These are phyloP conservation scores for Mesembryanthemum crystallinum DNA, from an alignment of 148 eudicot genomes.

Conservation along the genomic window DNA sequence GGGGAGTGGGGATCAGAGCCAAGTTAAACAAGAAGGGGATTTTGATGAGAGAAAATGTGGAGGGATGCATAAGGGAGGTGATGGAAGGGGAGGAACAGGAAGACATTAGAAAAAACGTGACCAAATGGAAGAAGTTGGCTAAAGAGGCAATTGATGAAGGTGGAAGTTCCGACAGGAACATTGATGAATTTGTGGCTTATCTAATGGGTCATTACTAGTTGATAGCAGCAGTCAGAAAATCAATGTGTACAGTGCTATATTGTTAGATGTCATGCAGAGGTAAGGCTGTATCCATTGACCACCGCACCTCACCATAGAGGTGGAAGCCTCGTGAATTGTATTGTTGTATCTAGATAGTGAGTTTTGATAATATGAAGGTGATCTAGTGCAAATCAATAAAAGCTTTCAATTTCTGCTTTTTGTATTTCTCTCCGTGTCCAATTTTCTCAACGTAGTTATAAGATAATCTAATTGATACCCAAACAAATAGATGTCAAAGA, in stretches of 20 bases:
- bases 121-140: conserved; percentile 50
- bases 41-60: conserved; percentile 33
- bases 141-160: conserved; percentile 52
- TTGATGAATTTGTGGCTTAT: conserved; percentile 41
- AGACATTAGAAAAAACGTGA: conserved; percentile 41
- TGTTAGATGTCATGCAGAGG: no score
- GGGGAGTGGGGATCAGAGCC: conserved; percentile 50
- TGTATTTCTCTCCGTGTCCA: no score
- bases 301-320: no score
- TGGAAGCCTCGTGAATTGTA: no score
- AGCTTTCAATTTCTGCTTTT: no score
- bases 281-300: no score
- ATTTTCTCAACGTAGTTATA: no score
- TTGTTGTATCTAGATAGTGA: no score
- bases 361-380: no score
- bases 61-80: conserved; percentile 37
- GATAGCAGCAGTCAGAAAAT: not conserved
- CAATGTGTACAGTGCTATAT: no score
- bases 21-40: conserved; percentile 35
- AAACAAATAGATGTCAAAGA: not conserved
- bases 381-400: no score
- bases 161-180: conserved; percentile 53
- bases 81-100: conserved; percentile 49
- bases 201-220: not conserved
- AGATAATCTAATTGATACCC: no score